phyloP scores from a whole-genome alignment of 1,284 basidiomycete genomes.

The Farysia itapuensis region DNA sequence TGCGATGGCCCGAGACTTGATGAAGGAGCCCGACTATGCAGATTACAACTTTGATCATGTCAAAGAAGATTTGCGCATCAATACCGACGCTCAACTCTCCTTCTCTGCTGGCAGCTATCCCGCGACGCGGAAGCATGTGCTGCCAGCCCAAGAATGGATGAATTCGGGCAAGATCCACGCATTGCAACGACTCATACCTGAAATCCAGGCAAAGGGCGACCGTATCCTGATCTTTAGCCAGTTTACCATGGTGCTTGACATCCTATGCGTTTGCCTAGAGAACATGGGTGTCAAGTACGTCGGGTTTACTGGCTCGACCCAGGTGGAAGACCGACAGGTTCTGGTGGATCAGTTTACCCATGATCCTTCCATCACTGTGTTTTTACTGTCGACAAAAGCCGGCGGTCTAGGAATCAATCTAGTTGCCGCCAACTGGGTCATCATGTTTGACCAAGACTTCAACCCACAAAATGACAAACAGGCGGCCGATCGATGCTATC shows the following conservation, averaged over 20 bases:
- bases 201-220: conserved; percentile 72
- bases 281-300: conserved; percentile 76
- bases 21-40: conserved; percentile 78
- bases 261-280: conserved; percentile 82
- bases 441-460: conserved; percentile 82
- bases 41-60: conserved; percentile 51
- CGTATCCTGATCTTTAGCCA: conserved; percentile 92
- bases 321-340: conserved; percentile 88
- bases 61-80: conserved; percentile 58
- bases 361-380: conserved; percentile 84
- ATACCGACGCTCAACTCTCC: conserved; percentile 57
- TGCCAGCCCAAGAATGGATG: conserved; percentile 75
- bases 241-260: conserved; percentile 62
- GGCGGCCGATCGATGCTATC: conserved; percentile 94
- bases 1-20: conserved; percentile 75
- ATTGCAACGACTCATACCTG: conserved; percentile 72
- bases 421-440: conserved; percentile 69
- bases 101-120: conserved; percentile 32
- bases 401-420: conserved; percentile 66
- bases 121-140: conserved; percentile 68
- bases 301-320: conserved; percentile 89
- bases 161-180: conserved; percentile 85
- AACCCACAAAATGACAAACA: conserved; percentile 76
- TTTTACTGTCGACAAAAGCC: conserved; percentile 92
- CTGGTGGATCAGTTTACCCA: conserved; percentile 97